A percentile compares a stretch with the other conserved stretches of the same genome.
Conservation (phyloP, 495 filamentous ascomycete genomes). For the Penicillium simplicissimum region DNA sequence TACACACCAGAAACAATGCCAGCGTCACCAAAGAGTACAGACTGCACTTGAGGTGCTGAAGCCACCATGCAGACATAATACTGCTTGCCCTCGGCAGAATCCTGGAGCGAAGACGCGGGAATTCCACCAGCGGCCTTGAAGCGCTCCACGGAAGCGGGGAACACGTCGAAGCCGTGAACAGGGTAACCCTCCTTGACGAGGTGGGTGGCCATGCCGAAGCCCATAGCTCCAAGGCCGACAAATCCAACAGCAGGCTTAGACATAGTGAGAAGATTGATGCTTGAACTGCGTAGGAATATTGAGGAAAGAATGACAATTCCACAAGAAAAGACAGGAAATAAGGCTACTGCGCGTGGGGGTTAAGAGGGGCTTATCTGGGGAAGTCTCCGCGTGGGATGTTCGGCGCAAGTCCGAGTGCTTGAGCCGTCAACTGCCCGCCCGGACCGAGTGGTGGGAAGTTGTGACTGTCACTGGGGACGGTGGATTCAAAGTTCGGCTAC, state of each 20-base stretch:
- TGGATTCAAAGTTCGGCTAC: too few relatives aligned
- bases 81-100: conserved; percentile 59
- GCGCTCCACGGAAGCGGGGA: conserved; percentile 66
- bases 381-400: conserved; percentile 18
- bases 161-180: conserved; percentile 78
- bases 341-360: conserved; percentile 15
- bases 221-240: conserved; percentile 87
- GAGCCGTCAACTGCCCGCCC: background rate
- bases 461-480: background rate
- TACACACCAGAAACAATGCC: conserved; percentile 51
- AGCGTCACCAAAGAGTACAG: conserved; percentile 63
- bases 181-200: conserved; percentile 67
- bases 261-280: conserved; percentile 9
- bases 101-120: conserved; percentile 60
- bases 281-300: background rate
- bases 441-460: background rate
- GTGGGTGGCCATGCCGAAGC: conserved; percentile 81
- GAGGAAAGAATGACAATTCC: conserved; percentile 4
- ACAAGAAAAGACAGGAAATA: background rate
- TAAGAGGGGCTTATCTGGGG: conserved; percentile 17
- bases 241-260: conserved; percentile 64
- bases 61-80: conserved; percentile 81
- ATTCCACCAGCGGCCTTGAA: conserved; percentile 67
- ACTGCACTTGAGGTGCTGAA: conserved; percentile 66
- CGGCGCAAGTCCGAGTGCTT: conserved; percentile 22